phyloP scores from a whole-genome alignment of 139 green algal genomes.

The Eudorina sp. region DNA sequence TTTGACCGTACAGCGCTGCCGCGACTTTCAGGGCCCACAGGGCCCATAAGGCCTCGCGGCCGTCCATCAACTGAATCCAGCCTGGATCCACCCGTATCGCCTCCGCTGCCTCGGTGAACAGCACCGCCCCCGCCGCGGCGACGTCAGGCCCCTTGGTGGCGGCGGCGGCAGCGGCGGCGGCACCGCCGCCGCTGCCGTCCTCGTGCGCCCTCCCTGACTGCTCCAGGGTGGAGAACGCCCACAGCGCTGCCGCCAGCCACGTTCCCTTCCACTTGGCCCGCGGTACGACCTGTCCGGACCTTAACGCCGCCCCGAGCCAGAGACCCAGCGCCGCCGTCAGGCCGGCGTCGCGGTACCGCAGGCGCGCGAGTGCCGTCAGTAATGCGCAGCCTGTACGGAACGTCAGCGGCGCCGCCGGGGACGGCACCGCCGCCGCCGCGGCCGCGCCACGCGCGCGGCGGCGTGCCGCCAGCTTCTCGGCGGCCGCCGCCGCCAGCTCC shows the following conservation, averaged over 20 bases:
- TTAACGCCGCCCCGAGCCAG: not conserved
- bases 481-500: not conserved
- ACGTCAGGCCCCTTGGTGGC: not conserved
- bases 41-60: conserved; percentile 28
- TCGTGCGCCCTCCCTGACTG: not conserved
- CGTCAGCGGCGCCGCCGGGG: not conserved
- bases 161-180: not conserved
- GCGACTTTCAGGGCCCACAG: conserved; percentile 36
- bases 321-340: not conserved
- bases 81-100: conserved; percentile 8
- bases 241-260: conserved; percentile 37
- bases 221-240: not conserved
- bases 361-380: conserved; percentile 23
- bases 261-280: conserved; percentile 17
- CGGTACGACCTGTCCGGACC: not conserved
- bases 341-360: not conserved
- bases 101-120: conserved; percentile 36
- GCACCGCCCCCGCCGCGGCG: not conserved
- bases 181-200: not conserved
- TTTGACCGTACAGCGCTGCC: not conserved
- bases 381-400: conserved; percentile 14
- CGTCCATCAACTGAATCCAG: conserved; percentile 32
- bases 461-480: not conserved
- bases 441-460: not conserved
- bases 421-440: not conserved